Evolutionary conservation across 305 asterid species (phyloP).

Genomic region (Caryopteris hybrid): DNA sequence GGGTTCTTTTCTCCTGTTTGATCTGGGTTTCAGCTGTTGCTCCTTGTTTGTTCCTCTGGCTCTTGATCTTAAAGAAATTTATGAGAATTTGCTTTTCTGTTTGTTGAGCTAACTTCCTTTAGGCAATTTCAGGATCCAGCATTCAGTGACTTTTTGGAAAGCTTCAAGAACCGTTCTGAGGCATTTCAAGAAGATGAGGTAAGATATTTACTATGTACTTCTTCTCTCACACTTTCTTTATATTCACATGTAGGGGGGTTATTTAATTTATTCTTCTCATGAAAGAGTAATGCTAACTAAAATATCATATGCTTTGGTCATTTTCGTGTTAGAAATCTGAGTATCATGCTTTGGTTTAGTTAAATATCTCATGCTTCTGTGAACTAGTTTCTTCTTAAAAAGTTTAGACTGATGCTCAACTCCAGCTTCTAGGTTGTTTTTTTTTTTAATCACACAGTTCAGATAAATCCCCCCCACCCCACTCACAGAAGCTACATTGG

Average conservation of each 20-base stretch:
- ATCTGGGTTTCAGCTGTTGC: background rate
- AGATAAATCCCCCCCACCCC: too few relatives aligned
- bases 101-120: slow-evolving; percentile 20
- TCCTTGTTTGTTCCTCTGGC: background rate
- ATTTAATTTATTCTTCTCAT: background rate
- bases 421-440: background rate
- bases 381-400: background rate
- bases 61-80: background rate
- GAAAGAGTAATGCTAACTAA: background rate
- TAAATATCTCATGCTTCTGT: background rate
- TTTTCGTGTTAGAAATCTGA: background rate
- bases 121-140: slow-evolving; percentile 63
- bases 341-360: background rate
- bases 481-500: background rate
- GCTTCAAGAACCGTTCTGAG: slow-evolving; percentile 29
- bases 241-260: background rate
- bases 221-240: background rate
- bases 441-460: too few relatives aligned
- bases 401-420: background rate
- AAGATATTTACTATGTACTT: slow-evolving; percentile 18
- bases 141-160: slow-evolving; percentile 56
- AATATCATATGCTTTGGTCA: background rate
- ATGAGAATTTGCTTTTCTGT: background rate
- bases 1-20: background rate
- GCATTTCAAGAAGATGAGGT: slow-evolving; percentile 43